Evolutionary conservation across 2,329 filamentous ascomycete genomes (phyloP), one percentile per base, ranked within the genome.

Genomic region (Penicillium polonicum): DNA sequence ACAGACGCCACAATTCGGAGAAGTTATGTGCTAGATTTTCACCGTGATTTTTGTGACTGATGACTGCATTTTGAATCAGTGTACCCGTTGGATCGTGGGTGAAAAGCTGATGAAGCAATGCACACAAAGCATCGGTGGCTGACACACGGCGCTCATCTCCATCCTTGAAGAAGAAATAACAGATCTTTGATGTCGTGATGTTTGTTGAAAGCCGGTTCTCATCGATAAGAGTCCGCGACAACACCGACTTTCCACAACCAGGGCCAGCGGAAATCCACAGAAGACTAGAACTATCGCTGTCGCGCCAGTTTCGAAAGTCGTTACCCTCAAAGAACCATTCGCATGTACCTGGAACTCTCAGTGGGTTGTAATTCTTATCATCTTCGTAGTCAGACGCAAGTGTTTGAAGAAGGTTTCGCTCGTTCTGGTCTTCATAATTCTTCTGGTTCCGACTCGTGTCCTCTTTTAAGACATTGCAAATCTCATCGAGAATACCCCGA

Each of bases 341-440:
- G 43, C 72, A 76, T 1, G 74, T 76, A 10, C 67, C 71, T 0
- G 38, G 1, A 1, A 74, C 67, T 27, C 57, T 65, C n/a, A 17
- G 3, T 5, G 64, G 67, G 39, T 72, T 74, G 33, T 67, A 58
- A 48, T 72, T 62, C 55, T 70, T 76, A 31, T 68, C 54, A 6
- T 48, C 52, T 56, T 68, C 60, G 45, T 75, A 71, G 21, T 68
- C 57, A 4, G 62, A 51, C 3, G 65, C 59, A 6, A 72, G 60
- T 29, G 59, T 46, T 10, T 64, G 43, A 5, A 71, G 61, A 13
- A 69, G 48, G 0, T 53, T 35, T 17, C 48, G 51, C 15, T 57
- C 23, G 31, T 48, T 25, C 43, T 9, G 33, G 36, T 54, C 43
- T 48, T 48, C 33, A 2, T 46, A 48, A 19, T 38, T 27, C 43